phyloP scores from a whole-genome alignment of 345 rosid genomes.

The Populus nigra region DNA sequence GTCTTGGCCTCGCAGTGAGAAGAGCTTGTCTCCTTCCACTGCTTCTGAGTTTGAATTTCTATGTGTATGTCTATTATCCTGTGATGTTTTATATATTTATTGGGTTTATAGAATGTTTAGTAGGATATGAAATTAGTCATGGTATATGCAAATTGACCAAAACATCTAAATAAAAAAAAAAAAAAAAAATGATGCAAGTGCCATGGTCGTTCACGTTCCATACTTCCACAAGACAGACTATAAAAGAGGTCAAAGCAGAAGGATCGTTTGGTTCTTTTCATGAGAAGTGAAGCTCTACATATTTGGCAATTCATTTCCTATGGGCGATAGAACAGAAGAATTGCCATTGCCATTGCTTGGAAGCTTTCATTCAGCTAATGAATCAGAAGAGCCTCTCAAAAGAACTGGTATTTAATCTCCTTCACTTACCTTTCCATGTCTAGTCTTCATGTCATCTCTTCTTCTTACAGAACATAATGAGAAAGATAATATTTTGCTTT shows the following conservation, averaged over 20 bases:
- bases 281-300: no score
- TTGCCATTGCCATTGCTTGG: constrained; percentile 29
- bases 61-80: no score
- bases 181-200: not conserved
- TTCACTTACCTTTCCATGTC: not conserved
- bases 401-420: constrained; percentile 35
- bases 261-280: no score
- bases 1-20: no score
- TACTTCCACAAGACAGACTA: not conserved
- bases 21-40: no score
- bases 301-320: not conserved
- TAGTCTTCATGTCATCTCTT: not conserved
- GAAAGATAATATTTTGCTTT: not conserved
- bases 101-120: no score
- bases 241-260: not conserved
- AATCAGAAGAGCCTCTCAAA: constrained; percentile 17
- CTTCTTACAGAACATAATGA: not conserved
- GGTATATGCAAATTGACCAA: no score
- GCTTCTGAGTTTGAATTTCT: no score
- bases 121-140: no score
- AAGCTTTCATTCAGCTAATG: constrained; percentile 7
- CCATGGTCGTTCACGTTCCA: not conserved
- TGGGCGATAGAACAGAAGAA: constrained; percentile 22
- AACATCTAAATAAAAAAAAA: no score
- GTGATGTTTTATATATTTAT: no score